Evolutionary conservation across 495 filamentous ascomycete genomes (phyloP).

Genomic region (Annulohypoxylon stygium): DNA sequence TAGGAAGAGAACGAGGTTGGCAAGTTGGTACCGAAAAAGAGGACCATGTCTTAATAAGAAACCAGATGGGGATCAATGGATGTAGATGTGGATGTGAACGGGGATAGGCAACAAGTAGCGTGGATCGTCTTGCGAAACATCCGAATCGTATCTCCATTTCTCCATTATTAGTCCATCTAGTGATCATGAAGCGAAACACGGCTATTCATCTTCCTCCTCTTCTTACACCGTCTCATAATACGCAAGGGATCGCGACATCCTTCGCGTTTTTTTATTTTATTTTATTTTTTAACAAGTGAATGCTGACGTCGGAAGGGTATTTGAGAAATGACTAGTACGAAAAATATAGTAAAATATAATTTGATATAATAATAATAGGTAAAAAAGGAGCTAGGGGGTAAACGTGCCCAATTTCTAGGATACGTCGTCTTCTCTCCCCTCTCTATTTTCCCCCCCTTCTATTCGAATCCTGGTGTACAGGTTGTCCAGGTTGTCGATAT

Average conservation of each 20-base stretch:
- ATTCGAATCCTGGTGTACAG: not conserved
- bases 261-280: not conserved
- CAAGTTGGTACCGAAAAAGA: conserved; percentile 8
- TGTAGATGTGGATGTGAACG: too few relatives aligned
- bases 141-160: conserved; percentile 13
- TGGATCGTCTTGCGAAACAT: conserved; percentile 20
- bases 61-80: conserved; percentile 9
- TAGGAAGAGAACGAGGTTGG: conserved; percentile 19
- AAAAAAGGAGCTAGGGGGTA: not conserved
- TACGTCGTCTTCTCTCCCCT: conserved; percentile 9
- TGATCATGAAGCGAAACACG: conserved; percentile 21
- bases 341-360: not conserved
- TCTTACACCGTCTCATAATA: not conserved
- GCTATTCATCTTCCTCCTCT: not conserved
- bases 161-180: conserved; percentile 8
- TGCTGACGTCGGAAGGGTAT: conserved; percentile 10
- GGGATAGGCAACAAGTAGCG: conserved; percentile 6
- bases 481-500: conserved; percentile 8
- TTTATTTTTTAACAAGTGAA: not conserved
- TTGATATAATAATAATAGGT: not conserved
- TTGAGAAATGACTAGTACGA: not conserved
- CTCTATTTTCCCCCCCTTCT: not conserved
- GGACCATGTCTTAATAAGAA: conserved; percentile 26
- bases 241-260: conserved; percentile 11
- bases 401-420: not conserved